Evolutionary conservation across 306 rosid genomes (phyloP).

Genomic region (Alnus rubra): DNA sequence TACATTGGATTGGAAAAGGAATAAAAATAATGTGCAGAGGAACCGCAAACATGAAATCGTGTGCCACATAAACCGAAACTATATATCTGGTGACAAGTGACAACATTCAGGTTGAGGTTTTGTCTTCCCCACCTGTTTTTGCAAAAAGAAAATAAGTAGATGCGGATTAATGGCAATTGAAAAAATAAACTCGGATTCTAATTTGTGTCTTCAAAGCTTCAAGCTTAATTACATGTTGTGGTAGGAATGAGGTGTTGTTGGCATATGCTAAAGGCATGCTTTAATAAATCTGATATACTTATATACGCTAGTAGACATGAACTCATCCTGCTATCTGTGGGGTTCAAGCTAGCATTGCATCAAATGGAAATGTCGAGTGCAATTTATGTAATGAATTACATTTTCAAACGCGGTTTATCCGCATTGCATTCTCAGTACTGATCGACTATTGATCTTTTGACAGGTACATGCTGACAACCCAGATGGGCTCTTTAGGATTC

Average conservation of each 20-base stretch:
- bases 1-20: no score
- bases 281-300: neutral
- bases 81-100: no score
- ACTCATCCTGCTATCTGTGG: neutral
- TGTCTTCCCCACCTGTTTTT: no score
- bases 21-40: no score
- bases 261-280: neutral
- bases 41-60: no score
- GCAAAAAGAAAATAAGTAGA: no score
- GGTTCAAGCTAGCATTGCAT: neutral
- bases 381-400: neutral
- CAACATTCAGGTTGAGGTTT: no score
- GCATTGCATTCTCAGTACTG: neutral
- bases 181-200: no score
- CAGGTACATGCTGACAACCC: conserved; percentile 97
- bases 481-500: conserved; percentile 87
- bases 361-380: neutral
- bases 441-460: conserved; percentile 17
- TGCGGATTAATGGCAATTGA: no score
- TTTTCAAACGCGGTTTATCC: neutral
- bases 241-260: neutral
- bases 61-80: no score
- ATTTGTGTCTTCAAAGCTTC: no score
- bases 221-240: no score
- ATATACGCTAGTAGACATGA: neutral